Base-by-base conservation (phyloP, 2,329 filamentous ascomycete species). In the Daldinia eschscholtzii region DNA sequence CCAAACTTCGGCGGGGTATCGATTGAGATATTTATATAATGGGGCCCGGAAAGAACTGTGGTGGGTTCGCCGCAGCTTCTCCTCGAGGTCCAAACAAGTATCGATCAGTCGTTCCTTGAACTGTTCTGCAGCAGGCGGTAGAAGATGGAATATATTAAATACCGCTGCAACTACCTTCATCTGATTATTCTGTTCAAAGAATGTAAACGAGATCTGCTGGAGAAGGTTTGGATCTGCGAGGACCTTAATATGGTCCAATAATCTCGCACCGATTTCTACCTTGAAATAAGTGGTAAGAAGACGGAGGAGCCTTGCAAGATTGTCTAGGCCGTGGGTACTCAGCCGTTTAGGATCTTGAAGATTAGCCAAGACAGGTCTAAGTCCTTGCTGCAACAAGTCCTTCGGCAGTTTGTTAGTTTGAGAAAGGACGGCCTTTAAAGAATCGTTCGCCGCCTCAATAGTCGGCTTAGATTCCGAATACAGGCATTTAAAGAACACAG, bases 261-360 rank as follows among this genome's bases (percentile, higher is more conserved):
- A 83, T 26, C 96, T 89, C 23, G 93, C 89, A 6, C 96, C 97
- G 61, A 99, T 99, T 78, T 99, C 96, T 0, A 98, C 94, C 81
- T 99, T 99, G 82, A 99, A 99, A 79, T 99, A 99, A 67, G 96
- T 98, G 0, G 95, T 99, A 18, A 99, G 84, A 1, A 99, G 85
- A 71, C 96, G 95, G 67, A 99, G 82, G 1, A 99, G 85, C 42
- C 95, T 90, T 18, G 94, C 94, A 35, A 99, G 84, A 28, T 97
- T 97, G 78, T 98, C 94, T 4, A 99, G 84, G 2, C 94, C 94
- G 74, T 94, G 92, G 0, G 95, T 92, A 20, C 90, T 97, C 20
- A 99, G 84, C 64, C 95, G 91, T 79, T 97, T 93, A 0, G 95
- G 92, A 76, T 99, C 96, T 72, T 97, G 95, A 2, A 99, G 87